A percentile compares a stretch with the other conserved stretches of the same genome.
These are phyloP conservation scores for Volvariella volvacea DNA, from an alignment of 1,284 basidiomycete genomes.

Conservation along the genomic window DNA sequence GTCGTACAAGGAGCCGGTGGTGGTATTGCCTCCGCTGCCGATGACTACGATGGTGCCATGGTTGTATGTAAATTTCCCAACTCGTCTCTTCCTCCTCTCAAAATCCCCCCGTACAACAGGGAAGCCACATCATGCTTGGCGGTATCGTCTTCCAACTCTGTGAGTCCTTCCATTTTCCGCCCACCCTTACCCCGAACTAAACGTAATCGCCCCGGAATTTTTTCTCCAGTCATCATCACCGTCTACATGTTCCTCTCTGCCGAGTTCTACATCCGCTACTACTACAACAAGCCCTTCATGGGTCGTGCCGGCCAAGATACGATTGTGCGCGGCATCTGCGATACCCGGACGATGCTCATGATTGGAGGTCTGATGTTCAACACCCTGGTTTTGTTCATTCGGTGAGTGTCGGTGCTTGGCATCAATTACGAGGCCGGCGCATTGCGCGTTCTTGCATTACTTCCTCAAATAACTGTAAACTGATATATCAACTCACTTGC, in stretches of 20 bases:
- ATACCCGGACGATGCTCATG: conserved; percentile 18
- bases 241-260: conserved; percentile 25
- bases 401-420: too few relatives aligned
- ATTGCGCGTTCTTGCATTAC: too few relatives aligned
- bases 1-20: conserved; percentile 50
- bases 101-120: conserved; percentile 15
- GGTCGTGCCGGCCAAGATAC: neutral
- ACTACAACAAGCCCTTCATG: conserved; percentile 18
- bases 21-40: conserved; percentile 35
- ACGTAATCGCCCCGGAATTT: too few relatives aligned
- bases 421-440: too few relatives aligned
- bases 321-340: neutral
- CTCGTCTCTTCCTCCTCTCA: neutral
- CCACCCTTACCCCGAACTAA: neutral
- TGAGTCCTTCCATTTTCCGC: conserved; percentile 8
- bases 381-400: conserved; percentile 29
- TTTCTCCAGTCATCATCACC: conserved; percentile 23
- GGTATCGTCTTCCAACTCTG: conserved; percentile 34
- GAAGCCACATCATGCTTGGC: conserved; percentile 42
- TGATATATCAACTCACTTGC: too few relatives aligned
- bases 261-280: conserved; percentile 32
- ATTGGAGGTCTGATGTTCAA: conserved; percentile 23
- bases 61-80: conserved; percentile 7
- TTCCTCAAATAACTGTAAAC: too few relatives aligned
- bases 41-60: conserved; percentile 18